phyloP scores from a whole-genome alignment of 306 rosid species.

The Medicago ruthenica region DNA sequence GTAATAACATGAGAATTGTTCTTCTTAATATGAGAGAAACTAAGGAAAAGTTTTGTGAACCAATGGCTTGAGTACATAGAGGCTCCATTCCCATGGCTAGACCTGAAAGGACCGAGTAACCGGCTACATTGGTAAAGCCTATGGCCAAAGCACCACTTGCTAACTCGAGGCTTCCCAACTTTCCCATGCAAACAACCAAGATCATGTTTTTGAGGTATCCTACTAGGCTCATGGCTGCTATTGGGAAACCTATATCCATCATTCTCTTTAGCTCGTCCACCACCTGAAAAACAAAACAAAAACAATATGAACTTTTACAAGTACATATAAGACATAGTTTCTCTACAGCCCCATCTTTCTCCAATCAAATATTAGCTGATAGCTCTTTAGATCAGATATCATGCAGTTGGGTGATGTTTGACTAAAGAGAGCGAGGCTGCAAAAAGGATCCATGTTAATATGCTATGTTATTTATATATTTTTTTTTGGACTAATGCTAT shows the following conservation, averaged over 20 bases:
- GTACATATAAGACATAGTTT: not conserved
- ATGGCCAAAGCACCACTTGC: conserved; percentile 82
- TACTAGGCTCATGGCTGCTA: conserved; percentile 69
- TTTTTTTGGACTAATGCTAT: no score
- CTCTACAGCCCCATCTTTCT: not conserved
- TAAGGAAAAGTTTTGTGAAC: conserved; percentile 62
- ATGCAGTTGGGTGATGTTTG: not conserved
- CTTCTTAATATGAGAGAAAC: conserved; percentile 60
- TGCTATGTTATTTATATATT: no score
- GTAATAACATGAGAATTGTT: conserved; percentile 61
- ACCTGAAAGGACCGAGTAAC: conserved; percentile 77
- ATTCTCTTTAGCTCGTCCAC: conserved; percentile 71
- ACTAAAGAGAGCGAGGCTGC: no score
- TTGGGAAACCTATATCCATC: conserved; percentile 72
- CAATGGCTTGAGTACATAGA: conserved; percentile 74
- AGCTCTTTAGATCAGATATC: no score
- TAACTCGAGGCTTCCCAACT: conserved; percentile 72
- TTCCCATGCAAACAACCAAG: conserved; percentile 77
- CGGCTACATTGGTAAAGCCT: conserved; percentile 83
- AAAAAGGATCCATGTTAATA: not conserved
- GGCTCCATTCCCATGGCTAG: conserved; percentile 89
- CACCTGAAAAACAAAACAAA: conserved; percentile 52
- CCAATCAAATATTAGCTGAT: no score
- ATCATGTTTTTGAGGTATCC: conserved; percentile 79
- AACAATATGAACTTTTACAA: not conserved